Evolutionary conservation across 2,329 filamentous ascomycete genomes (phyloP), one percentile per base, ranked within the genome.

Genomic region (Teratosphaeria nubilosa): DNA sequence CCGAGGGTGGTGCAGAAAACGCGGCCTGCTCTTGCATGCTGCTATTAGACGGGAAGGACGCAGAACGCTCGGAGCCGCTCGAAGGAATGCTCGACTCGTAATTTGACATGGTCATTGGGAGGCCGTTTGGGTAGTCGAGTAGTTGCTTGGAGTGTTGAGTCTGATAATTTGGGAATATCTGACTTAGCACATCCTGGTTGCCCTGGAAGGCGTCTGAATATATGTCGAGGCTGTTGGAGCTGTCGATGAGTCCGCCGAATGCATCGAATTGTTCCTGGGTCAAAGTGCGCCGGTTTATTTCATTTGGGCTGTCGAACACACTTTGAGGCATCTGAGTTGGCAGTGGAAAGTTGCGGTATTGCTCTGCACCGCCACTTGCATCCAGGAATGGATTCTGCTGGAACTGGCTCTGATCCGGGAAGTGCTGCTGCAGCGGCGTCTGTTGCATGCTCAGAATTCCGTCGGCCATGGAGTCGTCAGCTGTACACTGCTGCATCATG

Each of bases 221-320:
- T 6, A 57, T 41, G 32, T 63, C 61, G 48, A 58, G 64, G 1
- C 62, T 61, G 25, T 48, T 56, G 9, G 61, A 64, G 31, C 61
- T 63, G 16, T 48, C 41, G 16, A 48, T 48, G 20, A 53, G 25
- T 30, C 69, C 68, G n/a, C 67, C 60, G 41, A 70, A 68, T 4
- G 68, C 70, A 56, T 73, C 66, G 59, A 72, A 73, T 56, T 70
- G 68, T 53, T 70, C 71, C 56, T 73, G 71, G 1, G 70, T 73
- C 20, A 73, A 58, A 7, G 71, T 73, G 22, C 69, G 60, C 11
- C 71, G 66, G 55, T 73, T 70, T 53, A 68, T 60, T 30, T 72
- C 70, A 55, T 70, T 67, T 7, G 68, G 66, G 48, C 66, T 70
- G 57, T 70, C 66, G 48, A 69, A 70, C 54, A 69, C 60, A 30